phyloP scores from a whole-genome alignment of 768 basidiomycete species.

The Exidia glandulosa region DNA sequence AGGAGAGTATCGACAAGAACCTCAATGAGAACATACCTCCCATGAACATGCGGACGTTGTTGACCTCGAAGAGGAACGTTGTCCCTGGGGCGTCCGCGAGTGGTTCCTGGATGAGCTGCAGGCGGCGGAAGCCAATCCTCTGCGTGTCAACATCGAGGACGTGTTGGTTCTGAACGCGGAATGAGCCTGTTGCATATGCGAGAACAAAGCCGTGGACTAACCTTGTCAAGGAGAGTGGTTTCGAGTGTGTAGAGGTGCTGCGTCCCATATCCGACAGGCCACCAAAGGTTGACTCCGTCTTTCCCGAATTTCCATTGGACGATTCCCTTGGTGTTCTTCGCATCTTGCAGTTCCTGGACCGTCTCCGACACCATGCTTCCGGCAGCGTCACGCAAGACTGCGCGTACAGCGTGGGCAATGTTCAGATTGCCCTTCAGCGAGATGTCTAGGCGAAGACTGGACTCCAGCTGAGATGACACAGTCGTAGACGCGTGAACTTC shows the following conservation, averaged over 20 bases:
- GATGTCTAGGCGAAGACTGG: constrained; percentile 17
- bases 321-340: background rate
- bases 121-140: constrained; percentile 33
- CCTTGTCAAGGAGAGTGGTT: constrained; percentile 19
- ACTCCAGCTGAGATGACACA: constrained; percentile 14
- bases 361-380: constrained; percentile 7
- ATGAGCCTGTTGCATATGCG: background rate
- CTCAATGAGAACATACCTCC: constrained; percentile 19
- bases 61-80: constrained; percentile 39
- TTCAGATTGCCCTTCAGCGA: constrained; percentile 4
- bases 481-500: constrained; percentile 12
- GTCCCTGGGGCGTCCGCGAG: constrained; percentile 27
- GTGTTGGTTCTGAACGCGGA: background rate
- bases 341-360: background rate
- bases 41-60: constrained; percentile 34
- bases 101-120: constrained; percentile 32
- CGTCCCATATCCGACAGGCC: constrained; percentile 28
- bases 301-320: constrained; percentile 20
- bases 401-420: constrained; percentile 6
- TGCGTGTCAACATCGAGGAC: constrained; percentile 10
- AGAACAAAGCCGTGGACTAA: constrained; percentile 6
- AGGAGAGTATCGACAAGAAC: background rate
- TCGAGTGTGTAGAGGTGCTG: constrained; percentile 30
- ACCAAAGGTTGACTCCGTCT: constrained; percentile 31
- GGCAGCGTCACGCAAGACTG: constrained; percentile 10